These are phyloP conservation scores for Baorangia bicolor DNA, from an alignment of 768 basidiomycete species.

Conservation along the genomic window DNA sequence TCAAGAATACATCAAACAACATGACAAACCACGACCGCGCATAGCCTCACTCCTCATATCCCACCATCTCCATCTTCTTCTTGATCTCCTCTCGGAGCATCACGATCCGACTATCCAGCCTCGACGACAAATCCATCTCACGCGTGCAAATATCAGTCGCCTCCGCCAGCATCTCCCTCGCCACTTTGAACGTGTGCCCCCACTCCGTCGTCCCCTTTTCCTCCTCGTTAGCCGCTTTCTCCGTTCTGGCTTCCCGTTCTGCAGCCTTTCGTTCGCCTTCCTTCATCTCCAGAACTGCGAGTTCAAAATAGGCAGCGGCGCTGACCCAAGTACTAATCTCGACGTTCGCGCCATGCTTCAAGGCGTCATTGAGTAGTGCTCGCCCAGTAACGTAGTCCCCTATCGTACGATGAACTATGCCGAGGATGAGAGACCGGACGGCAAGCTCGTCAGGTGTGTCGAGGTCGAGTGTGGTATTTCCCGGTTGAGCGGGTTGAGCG, in stretches of 20 bases:
- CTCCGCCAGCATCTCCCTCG: slow-evolving; percentile 49
- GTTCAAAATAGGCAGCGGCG: slow-evolving; percentile 66
- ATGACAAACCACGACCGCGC: background rate
- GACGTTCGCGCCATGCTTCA: slow-evolving; percentile 38
- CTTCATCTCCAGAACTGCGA: slow-evolving; percentile 68
- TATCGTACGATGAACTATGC: slow-evolving; percentile 61
- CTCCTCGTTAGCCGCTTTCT: slow-evolving; percentile 2
- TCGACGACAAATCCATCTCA: slow-evolving; percentile 60
- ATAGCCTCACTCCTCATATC: slow-evolving; percentile 9
- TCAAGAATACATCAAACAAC: background rate
- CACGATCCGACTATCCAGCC: slow-evolving; percentile 66
- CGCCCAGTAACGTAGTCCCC: slow-evolving; percentile 46
- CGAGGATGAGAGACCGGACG: slow-evolving; percentile 65
- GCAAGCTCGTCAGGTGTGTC: slow-evolving; percentile 74
- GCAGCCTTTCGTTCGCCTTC: slow-evolving; percentile 45
- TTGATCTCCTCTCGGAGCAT: slow-evolving; percentile 72
- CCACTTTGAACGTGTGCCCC: slow-evolving; percentile 47
- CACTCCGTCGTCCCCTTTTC: slow-evolving; percentile 36
- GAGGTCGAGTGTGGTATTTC: slow-evolving; percentile 37
- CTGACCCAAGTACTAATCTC: slow-evolving; percentile 66
- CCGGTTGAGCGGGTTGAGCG: background rate
- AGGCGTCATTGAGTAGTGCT: slow-evolving; percentile 51
- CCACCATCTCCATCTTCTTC: slow-evolving; percentile 54
- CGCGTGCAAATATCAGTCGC: slow-evolving; percentile 48
- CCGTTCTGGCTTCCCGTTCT: slow-evolving; percentile 31